These are phyloP conservation scores for Volutella citrinella DNA, from an alignment of 2,329 filamentous ascomycete genomes.

Conservation along the genomic window DNA sequence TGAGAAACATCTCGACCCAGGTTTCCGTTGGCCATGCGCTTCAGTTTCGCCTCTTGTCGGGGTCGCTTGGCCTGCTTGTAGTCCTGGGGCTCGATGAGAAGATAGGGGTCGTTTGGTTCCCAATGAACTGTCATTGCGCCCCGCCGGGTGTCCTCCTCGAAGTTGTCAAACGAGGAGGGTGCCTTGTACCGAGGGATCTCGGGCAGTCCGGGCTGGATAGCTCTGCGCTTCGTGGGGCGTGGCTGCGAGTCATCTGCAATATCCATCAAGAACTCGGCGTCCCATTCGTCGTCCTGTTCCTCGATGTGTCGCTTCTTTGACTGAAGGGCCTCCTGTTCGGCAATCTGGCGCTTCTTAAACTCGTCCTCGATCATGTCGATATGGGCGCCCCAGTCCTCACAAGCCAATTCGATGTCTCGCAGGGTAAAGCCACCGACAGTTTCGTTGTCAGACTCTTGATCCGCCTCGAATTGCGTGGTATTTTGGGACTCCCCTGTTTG, in stretches of 20 bases:
- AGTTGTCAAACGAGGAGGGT: conserved; percentile 78
- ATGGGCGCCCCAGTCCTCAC: conserved; percentile 77
- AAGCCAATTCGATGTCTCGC: conserved; percentile 80
- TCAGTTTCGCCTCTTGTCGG: conserved; percentile 54
- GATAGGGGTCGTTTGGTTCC: conserved; percentile 82
- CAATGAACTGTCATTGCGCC: conserved; percentile 77
- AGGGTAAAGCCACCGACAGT: conserved; percentile 71
- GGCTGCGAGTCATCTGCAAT: conserved; percentile 42
- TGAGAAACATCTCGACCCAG: conserved; percentile 70
- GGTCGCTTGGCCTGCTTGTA: conserved; percentile 61
- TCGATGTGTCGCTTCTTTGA: conserved; percentile 31
- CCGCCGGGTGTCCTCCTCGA: conserved; percentile 67
- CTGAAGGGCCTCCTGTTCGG: conserved; percentile 29
- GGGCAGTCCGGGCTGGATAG: conserved; percentile 56
- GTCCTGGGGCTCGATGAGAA: conserved; percentile 78
- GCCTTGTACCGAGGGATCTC: conserved; percentile 58
- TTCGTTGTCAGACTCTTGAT: conserved; percentile 57
- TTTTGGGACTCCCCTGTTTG: conserved; percentile 33
- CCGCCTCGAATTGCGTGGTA: conserved; percentile 42
- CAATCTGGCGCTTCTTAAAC: conserved; percentile 30
- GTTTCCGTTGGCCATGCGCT: conserved; percentile 65
- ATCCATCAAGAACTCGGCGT: conserved; percentile 56
- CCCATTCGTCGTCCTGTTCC: conserved; percentile 60
- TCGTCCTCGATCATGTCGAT: conserved; percentile 47
- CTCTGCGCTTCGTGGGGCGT: conserved; percentile 67